These are phyloP conservation scores for Dichotomopilus funicola DNA, from an alignment of 2,329 filamentous ascomycete genomes.

Conservation along the genomic window DNA sequence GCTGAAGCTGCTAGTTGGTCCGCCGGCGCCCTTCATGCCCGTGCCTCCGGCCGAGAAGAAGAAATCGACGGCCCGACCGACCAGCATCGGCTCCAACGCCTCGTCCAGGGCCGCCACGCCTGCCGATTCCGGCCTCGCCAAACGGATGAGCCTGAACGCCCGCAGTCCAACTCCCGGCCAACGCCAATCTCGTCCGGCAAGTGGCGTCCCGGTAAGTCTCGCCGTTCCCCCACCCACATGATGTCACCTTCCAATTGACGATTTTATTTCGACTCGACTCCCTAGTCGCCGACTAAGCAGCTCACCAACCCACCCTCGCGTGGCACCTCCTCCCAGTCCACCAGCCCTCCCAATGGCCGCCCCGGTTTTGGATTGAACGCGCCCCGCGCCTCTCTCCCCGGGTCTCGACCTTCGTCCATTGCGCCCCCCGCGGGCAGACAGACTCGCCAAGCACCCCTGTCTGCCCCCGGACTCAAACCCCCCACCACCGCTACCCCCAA, in stretches of 20 bases:
- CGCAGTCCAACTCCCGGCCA: slow-evolving; percentile 66
- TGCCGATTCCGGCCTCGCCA: slow-evolving; percentile 48
- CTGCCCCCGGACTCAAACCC: slow-evolving; percentile 5
- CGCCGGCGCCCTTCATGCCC: background rate
- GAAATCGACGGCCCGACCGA: slow-evolving; percentile 35
- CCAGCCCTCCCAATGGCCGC: slow-evolving; percentile 51
- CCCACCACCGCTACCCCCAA: slow-evolving; percentile 37
- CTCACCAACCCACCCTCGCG: slow-evolving; percentile 50
- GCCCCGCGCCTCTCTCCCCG: slow-evolving; percentile 49
- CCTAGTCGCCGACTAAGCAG: slow-evolving; percentile 80
- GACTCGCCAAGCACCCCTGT: slow-evolving; percentile 37
- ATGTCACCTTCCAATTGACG: background rate
- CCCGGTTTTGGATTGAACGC: too few species aligned
- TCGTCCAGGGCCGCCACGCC: slow-evolving; percentile 36
- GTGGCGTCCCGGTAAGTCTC: slow-evolving; percentile 48
- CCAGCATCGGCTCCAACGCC: slow-evolving; percentile 40
- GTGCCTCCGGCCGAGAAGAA: slow-evolving; percentile 26
- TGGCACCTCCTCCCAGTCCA: slow-evolving; percentile 54
- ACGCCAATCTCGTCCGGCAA: slow-evolving; percentile 48
- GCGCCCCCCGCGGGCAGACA: slow-evolving; percentile 51
- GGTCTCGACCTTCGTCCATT: slow-evolving; percentile 54
- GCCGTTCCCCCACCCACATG: background rate
- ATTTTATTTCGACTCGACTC: slow-evolving; percentile 43
- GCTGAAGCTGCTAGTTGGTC: slow-evolving; percentile 32
- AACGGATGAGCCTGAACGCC: slow-evolving; percentile 63